phyloP scores from a whole-genome alignment of 2,329 filamentous ascomycete genomes.

The Penicillium fuscoglaucum region DNA sequence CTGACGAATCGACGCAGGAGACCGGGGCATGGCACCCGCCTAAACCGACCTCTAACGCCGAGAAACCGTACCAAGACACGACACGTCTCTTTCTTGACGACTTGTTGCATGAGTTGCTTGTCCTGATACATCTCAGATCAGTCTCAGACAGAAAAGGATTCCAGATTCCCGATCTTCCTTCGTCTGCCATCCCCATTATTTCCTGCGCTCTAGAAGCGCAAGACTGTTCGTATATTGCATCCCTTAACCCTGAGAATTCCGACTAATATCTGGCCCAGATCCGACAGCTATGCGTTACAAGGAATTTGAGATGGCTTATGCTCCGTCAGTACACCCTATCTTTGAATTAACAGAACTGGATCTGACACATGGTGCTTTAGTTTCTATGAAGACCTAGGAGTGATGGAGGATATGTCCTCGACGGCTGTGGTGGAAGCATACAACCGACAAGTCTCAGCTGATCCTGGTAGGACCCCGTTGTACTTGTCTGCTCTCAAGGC shows the following conservation, averaged over 20 bases:
- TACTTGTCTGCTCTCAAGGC: conserved; percentile 67
- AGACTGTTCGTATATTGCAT: conserved; percentile 32
- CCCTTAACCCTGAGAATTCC: not conserved
- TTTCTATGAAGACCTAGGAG: conserved; percentile 64
- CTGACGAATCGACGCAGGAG: conserved; percentile 26
- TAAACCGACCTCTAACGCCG: conserved; percentile 33
- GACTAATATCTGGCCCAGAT: conserved; percentile 29
- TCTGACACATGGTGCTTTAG: conserved; percentile 28
- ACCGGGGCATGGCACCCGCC: conserved; percentile 49
- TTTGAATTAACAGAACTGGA: not conserved
- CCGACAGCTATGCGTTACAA: conserved; percentile 28
- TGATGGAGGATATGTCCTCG: conserved; percentile 63
- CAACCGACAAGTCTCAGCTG: conserved; percentile 58
- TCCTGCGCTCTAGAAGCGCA: conserved; percentile 37
- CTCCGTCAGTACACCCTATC: conserved; percentile 14
- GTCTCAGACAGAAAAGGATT: conserved; percentile 40
- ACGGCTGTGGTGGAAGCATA: conserved; percentile 63
- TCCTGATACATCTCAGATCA: conserved; percentile 50
- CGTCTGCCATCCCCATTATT: conserved; percentile 43
- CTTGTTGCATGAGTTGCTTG: conserved; percentile 58
- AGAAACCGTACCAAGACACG: conserved; percentile 43
- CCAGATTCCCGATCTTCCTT: conserved; percentile 33
- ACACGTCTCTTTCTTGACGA: conserved; percentile 58
- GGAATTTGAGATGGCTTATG: conserved; percentile 34
- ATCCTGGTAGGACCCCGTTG: conserved; percentile 56